phyloP scores from a whole-genome alignment of 1,139 yeast genomes.

The Kodamaea alishanica region DNA sequence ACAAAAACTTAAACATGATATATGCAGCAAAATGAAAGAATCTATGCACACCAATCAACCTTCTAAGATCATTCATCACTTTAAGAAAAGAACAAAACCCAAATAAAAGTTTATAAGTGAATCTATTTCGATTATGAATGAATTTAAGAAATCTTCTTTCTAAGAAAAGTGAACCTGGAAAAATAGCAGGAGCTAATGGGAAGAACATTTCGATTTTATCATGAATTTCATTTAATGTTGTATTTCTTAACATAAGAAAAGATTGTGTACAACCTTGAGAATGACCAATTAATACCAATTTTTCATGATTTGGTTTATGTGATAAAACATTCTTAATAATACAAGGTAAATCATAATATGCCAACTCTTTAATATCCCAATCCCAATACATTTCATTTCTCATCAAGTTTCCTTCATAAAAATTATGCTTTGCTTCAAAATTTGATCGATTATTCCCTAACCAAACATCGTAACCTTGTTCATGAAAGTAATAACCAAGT shows the following conservation, averaged over 20 bases:
- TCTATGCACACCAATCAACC: conserved; percentile 38
- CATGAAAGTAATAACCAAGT: conserved; percentile 59
- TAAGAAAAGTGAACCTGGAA: conserved; percentile 70
- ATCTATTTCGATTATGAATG: conserved; percentile 40
- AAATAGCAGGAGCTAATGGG: conserved; percentile 87
- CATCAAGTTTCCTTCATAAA: conserved; percentile 38
- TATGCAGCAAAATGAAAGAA: conserved; percentile 65
- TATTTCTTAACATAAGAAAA: conserved; percentile 51
- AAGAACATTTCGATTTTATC: conserved; percentile 61
- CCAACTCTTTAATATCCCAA: conserved; percentile 86
- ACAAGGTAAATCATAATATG: conserved; percentile 70
- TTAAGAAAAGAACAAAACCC: conserved; percentile 63
- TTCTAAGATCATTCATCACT: conserved; percentile 50
- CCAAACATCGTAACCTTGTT: conserved; percentile 86
- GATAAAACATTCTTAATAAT: conserved; percentile 58
- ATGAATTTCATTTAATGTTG: conserved; percentile 29
- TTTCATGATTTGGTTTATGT: conserved; percentile 38
- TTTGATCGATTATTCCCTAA: conserved; percentile 90
- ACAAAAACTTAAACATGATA: conserved; percentile 75
- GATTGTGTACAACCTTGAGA: conserved; percentile 93
- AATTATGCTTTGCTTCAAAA: conserved; percentile 61
- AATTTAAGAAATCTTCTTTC: conserved; percentile 56
- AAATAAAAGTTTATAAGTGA: conserved; percentile 45
- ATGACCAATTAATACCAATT: conserved; percentile 70
- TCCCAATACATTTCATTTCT: conserved; percentile 60